These are phyloP conservation scores for Aspergillus hancockii DNA, from an alignment of 495 filamentous ascomycete species.

Conservation along the genomic window DNA sequence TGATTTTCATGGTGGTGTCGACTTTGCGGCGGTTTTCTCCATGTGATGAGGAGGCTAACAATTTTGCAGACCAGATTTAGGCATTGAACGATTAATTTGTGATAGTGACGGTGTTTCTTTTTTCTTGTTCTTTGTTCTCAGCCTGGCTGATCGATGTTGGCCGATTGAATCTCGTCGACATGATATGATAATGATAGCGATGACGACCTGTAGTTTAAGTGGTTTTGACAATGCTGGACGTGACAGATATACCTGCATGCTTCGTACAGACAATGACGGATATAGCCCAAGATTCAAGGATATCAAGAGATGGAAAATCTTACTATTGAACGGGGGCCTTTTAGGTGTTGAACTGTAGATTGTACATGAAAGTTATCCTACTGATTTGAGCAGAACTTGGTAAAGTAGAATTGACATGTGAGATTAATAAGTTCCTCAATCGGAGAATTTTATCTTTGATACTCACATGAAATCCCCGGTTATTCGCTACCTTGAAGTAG, in stretches of 20 bases:
- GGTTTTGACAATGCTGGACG: not conserved
- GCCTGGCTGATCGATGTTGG: not conserved
- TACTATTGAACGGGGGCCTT: too few relatives aligned
- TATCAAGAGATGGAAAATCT: not conserved
- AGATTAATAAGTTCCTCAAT: too few relatives aligned
- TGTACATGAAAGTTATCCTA: too few relatives aligned
- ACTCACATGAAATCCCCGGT: too few relatives aligned
- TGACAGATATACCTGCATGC: not conserved
- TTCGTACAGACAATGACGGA: not conserved
- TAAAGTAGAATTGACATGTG: too few relatives aligned
- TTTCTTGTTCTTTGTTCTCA: constrained; percentile 7
- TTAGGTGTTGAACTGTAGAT: too few relatives aligned
- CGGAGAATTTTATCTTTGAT: too few relatives aligned
- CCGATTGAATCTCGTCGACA: constrained; percentile 4
- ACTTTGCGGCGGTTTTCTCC: not conserved
- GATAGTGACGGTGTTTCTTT: not conserved
- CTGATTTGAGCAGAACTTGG: too few relatives aligned
- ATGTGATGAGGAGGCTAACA: constrained; percentile 25
- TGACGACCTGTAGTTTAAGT: constrained; percentile 18
- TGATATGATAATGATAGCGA: constrained; percentile 21
- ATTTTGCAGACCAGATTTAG: constrained; percentile 37
- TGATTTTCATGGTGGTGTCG: not conserved
- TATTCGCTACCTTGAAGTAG: too few relatives aligned
- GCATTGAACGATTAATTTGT: constrained; percentile 5
- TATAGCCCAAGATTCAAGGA: not conserved